Base-by-base conservation (phyloP, 768 basidiomycete genomes). In the Boletus pseudopeckii region DNA sequence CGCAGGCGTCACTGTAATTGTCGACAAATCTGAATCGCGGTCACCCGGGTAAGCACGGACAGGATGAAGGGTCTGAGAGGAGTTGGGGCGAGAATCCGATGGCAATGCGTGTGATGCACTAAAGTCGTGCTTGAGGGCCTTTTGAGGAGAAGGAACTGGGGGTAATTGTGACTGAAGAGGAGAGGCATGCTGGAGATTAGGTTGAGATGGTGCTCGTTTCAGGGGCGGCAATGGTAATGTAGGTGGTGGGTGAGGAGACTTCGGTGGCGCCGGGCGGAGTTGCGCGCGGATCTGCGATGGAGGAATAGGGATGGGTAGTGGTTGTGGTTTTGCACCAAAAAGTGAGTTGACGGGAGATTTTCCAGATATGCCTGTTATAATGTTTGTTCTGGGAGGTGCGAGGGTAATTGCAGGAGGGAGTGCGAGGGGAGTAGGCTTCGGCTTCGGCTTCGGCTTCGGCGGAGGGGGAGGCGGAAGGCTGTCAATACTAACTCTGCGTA, bases 1-100 rank as follows among this genome's bases (percentile, higher is more conserved):
- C 11, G 68, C 71, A 5, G 68, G 50, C 4, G 71, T 74, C 8
- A 83, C 76, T 3, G 80, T 82, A 17, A 71, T 65, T 13, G 65
- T 73, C 7, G 75, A 75, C 49, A 79, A 33, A n/a, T 48, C 59
- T 7, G 69, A 70, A 49, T 71, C 66, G 14, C 69, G 69, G n/a
- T 70, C 68, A 24, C 61, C 51, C 1, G 60, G 24, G n/a, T 42
- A 60, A 2, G 48, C 36, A 26, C 55, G 59, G 22, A 18, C 28
- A 34, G 63, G 57, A 22, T 50, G 53, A 18, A 64, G 59, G n/a
- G 57, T 51, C 22, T 58, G 59, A 18, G 69, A 62, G 1, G 70
- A 63, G 24, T 30, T 39, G 11, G 54, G 59, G 1, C 55, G 60
- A 4, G 60, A 56, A 55, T 49, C 50, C 15, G 50, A 24, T 38